Evolutionary conservation across 139 green algal genomes (phyloP).

Genomic region (Chlorella ohadii): DNA sequence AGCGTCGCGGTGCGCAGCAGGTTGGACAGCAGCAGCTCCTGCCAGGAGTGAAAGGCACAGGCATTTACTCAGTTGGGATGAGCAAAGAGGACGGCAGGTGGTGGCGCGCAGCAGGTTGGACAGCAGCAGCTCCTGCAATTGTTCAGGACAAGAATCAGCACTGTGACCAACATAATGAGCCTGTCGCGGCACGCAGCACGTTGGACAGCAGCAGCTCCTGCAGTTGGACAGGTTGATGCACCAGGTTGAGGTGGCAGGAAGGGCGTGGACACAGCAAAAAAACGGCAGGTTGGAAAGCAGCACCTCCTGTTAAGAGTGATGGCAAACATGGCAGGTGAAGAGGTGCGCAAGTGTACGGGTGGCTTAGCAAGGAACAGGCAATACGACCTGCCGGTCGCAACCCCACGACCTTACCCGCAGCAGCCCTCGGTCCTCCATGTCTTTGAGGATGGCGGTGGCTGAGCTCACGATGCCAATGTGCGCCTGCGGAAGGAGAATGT

Average conservation of each 20-base stretch:
- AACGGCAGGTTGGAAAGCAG: slow-evolving; percentile 27
- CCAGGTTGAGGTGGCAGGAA: too few species aligned
- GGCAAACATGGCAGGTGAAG: too few species aligned
- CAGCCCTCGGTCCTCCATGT: slow-evolving; percentile 55
- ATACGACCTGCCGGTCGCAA: too few species aligned
- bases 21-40: slow-evolving; percentile 37
- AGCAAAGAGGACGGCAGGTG: too few species aligned
- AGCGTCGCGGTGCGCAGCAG: slow-evolving; percentile 18
- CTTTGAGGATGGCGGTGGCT: slow-evolving; percentile 54
- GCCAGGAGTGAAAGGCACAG: background rate
- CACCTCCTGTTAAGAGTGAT: too few species aligned
- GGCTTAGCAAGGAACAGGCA: too few species aligned
- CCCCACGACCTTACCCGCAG: slow-evolving; percentile 35
- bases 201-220: slow-evolving; percentile 36
- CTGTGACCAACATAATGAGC: too few species aligned
- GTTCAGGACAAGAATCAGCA: too few species aligned
- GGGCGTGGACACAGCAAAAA: too few species aligned
- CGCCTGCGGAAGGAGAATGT: slow-evolving; percentile 16
- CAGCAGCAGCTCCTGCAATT: slow-evolving; percentile 35
- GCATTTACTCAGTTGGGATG: too few species aligned
- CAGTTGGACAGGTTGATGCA: too few species aligned
- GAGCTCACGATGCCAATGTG: slow-evolving; percentile 65
- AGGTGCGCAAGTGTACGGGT: too few species aligned
- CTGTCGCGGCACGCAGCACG: background rate
- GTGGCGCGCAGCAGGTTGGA: background rate